Conservation (phyloP, 345 rosid genomes). For the Ricinus communis region DNA sequence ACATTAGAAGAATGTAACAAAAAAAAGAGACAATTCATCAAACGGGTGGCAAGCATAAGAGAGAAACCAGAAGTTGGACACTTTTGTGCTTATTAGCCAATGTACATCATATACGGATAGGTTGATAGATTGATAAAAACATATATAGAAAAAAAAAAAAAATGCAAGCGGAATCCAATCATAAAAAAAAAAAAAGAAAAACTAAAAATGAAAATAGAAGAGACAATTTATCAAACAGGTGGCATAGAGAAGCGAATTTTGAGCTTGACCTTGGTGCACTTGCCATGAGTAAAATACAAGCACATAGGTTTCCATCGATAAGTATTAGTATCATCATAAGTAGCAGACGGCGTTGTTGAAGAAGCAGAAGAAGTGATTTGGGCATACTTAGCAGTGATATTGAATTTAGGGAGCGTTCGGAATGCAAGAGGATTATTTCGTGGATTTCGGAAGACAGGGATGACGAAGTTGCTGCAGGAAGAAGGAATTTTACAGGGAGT, state of each 20-base stretch:
- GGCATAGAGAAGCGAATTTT: not conserved
- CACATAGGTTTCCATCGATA: constrained; percentile 76
- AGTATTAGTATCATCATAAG: not conserved
- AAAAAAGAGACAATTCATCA: too few species aligned
- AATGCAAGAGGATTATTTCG: not conserved
- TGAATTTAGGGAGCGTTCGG: constrained; percentile 19
- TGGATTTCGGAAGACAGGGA: constrained; percentile 16
- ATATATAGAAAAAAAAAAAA: not conserved
- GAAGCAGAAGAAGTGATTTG: constrained; percentile 28
- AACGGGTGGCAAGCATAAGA: too few species aligned
- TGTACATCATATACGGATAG: too few species aligned
- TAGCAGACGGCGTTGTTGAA: constrained; percentile 23
- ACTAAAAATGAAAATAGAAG: not conserved
- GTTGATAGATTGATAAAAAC: not conserved
- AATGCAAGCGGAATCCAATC: not conserved
- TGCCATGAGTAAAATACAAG: constrained; percentile 80
- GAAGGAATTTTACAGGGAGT: constrained; percentile 24
- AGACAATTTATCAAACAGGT: constrained; percentile 44
- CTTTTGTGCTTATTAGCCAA: too few species aligned
- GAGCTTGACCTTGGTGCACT: constrained; percentile 61
- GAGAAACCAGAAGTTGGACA: too few species aligned
- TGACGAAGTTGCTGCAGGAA: constrained; percentile 15
- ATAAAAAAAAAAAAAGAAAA: not conserved
- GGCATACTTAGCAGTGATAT: constrained; percentile 8
- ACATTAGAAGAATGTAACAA: too few species aligned